phyloP scores from a whole-genome alignment of 1,284 basidiomycete species.

The Amylostereum areolatum region DNA sequence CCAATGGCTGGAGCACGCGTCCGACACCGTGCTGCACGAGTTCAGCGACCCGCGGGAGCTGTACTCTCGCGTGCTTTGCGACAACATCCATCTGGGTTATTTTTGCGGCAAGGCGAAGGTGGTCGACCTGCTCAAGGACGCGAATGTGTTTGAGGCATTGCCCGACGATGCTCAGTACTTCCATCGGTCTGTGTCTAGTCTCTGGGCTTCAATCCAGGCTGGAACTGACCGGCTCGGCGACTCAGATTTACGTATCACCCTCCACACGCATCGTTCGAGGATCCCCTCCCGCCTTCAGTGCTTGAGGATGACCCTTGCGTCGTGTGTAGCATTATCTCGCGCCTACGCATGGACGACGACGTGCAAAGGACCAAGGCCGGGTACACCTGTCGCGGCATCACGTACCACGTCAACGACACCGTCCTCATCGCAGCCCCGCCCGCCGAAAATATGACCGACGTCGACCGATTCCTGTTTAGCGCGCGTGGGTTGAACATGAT shows the following conservation, averaged over 20 bases:
- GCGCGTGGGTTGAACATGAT: background rate
- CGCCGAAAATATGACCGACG: too few relatives aligned
- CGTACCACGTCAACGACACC: too few relatives aligned
- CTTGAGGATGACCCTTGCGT: background rate
- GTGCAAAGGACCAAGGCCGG: too few relatives aligned
- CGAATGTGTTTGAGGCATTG: background rate
- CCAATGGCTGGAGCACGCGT: conserved; percentile 66
- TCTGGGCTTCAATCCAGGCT: background rate
- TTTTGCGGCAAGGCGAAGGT: background rate
- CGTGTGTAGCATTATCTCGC: too few relatives aligned
- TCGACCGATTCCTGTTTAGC: background rate
- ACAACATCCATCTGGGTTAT: background rate
- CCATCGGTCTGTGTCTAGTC: background rate
- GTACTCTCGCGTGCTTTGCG: conserved; percentile 32
- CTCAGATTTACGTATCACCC: background rate
- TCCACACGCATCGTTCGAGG: background rate
- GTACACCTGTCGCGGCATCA: too few relatives aligned
- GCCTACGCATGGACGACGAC: too few relatives aligned
- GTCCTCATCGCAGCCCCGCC: too few relatives aligned
- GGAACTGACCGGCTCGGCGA: background rate
- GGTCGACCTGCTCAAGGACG: background rate
- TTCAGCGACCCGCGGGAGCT: conserved; percentile 58
- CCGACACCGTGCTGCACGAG: conserved; percentile 50
- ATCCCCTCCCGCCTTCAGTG: background rate
- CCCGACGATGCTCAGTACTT: background rate